A percentile compares a stretch with the other conserved stretches of the same genome.
Evolutionary conservation across 1,284 basidiomycete genomes (phyloP).

Genomic region (Vanrija sp.): DNA sequence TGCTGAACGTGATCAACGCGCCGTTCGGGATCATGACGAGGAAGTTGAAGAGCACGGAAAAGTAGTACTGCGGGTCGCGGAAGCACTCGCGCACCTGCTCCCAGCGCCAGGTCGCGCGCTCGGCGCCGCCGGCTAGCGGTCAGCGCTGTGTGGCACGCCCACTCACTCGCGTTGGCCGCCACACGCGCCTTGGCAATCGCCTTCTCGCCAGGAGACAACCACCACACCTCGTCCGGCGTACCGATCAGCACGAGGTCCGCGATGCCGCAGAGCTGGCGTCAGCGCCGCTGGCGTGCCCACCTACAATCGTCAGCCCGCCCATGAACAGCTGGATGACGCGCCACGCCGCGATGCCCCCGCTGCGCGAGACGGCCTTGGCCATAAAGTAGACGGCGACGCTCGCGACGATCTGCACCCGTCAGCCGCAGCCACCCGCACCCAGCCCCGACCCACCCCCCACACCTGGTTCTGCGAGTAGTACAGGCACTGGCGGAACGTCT

Average conservation of each 20-base stretch:
- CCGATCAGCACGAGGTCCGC: slow-evolving; percentile 21
- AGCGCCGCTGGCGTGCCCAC: background rate
- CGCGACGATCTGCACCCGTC: background rate
- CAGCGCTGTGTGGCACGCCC: too few relatives aligned
- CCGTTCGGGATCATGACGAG: slow-evolving; percentile 29
- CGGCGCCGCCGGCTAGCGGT: slow-evolving; percentile 19
- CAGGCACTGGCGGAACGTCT: slow-evolving; percentile 20
- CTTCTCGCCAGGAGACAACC: slow-evolving; percentile 27
- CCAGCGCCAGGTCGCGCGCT: slow-evolving; percentile 23
- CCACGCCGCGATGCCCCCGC: slow-evolving; percentile 18
- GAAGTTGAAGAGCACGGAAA: slow-evolving; percentile 21
- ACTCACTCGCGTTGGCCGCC: slow-evolving; percentile 22
- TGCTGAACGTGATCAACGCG: slow-evolving; percentile 23
- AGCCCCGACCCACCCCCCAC: background rate
- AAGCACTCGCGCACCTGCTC: slow-evolving; percentile 25
- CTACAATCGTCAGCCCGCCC: slow-evolving; percentile 18
- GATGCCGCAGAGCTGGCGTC: background rate
- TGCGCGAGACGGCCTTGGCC: background rate
- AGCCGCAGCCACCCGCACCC: too few relatives aligned
- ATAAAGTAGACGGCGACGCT: background rate
- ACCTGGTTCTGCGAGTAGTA: slow-evolving; percentile 24
- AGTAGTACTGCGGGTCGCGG: slow-evolving; percentile 27
- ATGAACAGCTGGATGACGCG: slow-evolving; percentile 26
- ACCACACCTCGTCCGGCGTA: slow-evolving; percentile 29
- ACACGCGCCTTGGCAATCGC: slow-evolving; percentile 28